Evolutionary conservation across 2,329 filamentous ascomycete genomes (phyloP).

Genomic region (Beauveria sp.): DNA sequence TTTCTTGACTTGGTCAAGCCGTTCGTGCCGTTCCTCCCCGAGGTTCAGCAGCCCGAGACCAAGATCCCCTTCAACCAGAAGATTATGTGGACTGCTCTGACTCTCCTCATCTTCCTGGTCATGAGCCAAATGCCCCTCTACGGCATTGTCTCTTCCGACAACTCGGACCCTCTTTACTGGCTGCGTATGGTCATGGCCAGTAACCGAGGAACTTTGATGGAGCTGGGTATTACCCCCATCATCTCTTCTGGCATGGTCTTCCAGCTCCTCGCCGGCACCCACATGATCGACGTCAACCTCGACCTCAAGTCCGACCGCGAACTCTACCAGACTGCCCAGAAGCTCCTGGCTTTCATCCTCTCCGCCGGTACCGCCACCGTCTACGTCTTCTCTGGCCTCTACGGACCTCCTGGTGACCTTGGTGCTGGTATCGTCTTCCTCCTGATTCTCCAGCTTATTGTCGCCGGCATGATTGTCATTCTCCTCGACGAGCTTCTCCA

Average conservation of each 20-base stretch:
- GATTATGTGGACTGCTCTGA: conserved; percentile 91
- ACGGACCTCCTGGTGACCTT: conserved; percentile 92
- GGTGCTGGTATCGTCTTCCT: conserved; percentile 98
- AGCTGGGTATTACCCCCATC: conserved; percentile 94
- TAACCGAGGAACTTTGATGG: conserved; percentile 95
- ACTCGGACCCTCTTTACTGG: conserved; percentile 98
- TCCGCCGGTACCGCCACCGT: conserved; percentile 97
- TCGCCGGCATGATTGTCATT: conserved; percentile 97
- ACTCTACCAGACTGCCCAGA: conserved; percentile 99
- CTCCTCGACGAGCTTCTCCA: conserved; percentile 97
- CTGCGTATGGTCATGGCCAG: conserved; percentile 99
- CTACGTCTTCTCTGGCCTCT: conserved; percentile 96
- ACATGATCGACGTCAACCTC: conserved; percentile 99
- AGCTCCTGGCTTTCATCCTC: conserved; percentile 95
- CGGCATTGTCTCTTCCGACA: conserved; percentile 98
- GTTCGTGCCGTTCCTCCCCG: conserved; percentile 97
- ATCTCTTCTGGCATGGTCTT: conserved; percentile 99
- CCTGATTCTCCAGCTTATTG: conserved; percentile 93
- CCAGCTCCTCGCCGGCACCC: conserved; percentile 97
- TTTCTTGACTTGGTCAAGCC: conserved; percentile 99
- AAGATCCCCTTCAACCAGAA: conserved; percentile 99
- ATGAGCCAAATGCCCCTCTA: conserved; percentile 99
- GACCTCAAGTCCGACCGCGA: conserved; percentile 99
- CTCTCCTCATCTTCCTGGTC: conserved; percentile 96
- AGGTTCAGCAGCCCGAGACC: conserved; percentile 97